These are phyloP conservation scores for Trametes villosa DNA, from an alignment of 768 basidiomycete genomes.

Conservation along the genomic window DNA sequence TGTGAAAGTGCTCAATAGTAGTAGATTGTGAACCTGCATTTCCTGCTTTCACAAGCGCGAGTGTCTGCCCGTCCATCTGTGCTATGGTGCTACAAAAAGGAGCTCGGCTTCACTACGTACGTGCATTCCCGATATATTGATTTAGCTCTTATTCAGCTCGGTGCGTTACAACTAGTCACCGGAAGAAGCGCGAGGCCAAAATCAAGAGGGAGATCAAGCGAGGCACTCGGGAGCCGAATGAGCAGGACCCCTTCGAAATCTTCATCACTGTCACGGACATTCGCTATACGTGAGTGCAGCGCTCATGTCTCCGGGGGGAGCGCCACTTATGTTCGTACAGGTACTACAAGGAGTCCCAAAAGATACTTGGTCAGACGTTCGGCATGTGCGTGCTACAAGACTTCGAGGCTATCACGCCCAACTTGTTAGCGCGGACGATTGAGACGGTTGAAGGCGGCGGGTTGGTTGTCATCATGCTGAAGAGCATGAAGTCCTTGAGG, in stretches of 20 bases:
- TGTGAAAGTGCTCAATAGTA: too few relatives aligned
- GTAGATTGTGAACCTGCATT: slow-evolving; percentile 96
- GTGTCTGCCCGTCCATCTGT: slow-evolving; percentile 90
- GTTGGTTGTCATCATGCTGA: slow-evolving; percentile 83
- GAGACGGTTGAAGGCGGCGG: slow-evolving; percentile 99
- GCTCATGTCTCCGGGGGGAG: neutral
- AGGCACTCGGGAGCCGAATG: slow-evolving; percentile 91
- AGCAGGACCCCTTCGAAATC: slow-evolving; percentile 97
- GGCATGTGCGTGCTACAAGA: slow-evolving; percentile 98
- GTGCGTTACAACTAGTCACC: slow-evolving; percentile 83
- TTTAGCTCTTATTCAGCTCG: too few relatives aligned
- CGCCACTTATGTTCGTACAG: slow-evolving; percentile 30
- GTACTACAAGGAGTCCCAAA: slow-evolving; percentile 97
- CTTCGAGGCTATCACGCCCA: slow-evolving; percentile 98
- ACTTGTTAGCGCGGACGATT: slow-evolving; percentile 93
- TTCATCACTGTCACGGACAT: slow-evolving; percentile 99
- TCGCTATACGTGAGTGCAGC: slow-evolving; percentile 80
- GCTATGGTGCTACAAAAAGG: slow-evolving; percentile 99
- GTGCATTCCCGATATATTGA: slow-evolving; percentile 28
- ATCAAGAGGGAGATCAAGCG: slow-evolving; percentile 96
- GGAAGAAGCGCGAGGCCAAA: slow-evolving; percentile 96
- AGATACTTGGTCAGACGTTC: slow-evolving; percentile 96
- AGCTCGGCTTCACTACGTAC: slow-evolving; percentile 92
- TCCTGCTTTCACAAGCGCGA: slow-evolving; percentile 88
- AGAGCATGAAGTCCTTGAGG: slow-evolving; percentile 92